Conservation (phyloP, 768 basidiomycete genomes). For the Macrolepiota fuliginosa region DNA sequence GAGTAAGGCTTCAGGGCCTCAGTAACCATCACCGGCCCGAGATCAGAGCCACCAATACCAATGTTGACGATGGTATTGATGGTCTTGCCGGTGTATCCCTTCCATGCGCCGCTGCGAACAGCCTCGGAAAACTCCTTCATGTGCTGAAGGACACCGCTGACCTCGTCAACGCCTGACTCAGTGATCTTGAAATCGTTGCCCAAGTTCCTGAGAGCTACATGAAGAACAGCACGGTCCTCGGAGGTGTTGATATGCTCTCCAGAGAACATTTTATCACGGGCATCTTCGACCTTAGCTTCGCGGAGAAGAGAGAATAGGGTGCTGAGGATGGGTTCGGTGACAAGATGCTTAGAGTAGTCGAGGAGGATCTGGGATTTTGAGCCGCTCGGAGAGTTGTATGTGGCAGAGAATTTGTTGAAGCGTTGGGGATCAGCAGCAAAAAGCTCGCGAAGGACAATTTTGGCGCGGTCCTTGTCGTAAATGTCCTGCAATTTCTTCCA, state of each 20-base stretch:
- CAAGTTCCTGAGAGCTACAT: slow-evolving; percentile 86
- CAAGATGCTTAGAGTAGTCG: slow-evolving; percentile 96
- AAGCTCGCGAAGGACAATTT: slow-evolving; percentile 87
- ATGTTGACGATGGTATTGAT: slow-evolving; percentile 98
- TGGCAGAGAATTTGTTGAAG: slow-evolving; percentile 80
- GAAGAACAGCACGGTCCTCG: slow-evolving; percentile 95
- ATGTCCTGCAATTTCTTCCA: slow-evolving; percentile 91
- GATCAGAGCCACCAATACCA: slow-evolving; percentile 97
- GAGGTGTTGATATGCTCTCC: slow-evolving; percentile 99
- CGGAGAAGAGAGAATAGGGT: slow-evolving; percentile 76
- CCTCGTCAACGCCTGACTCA: slow-evolving; percentile 83
- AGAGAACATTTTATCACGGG: slow-evolving; percentile 90
- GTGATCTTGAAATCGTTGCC: slow-evolving; percentile 66
- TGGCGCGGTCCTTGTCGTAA: slow-evolving; percentile 68
- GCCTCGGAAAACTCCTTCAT: slow-evolving; percentile 88
- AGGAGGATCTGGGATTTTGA: slow-evolving; percentile 80
- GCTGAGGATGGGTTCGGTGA: slow-evolving; percentile 80
- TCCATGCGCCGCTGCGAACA: slow-evolving; percentile 87
- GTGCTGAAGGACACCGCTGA: slow-evolving; percentile 79
- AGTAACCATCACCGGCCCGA: slow-evolving; percentile 98
- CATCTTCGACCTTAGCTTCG: slow-evolving; percentile 83
- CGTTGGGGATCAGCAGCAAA: slow-evolving; percentile 86
- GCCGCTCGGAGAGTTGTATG: slow-evolving; percentile 67
- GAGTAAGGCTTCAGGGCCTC: slow-evolving; percentile 94
- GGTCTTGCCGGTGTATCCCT: slow-evolving; percentile 94